Conservation (phyloP, 139 green algal genomes). For the Micromonas commoda region DNA sequence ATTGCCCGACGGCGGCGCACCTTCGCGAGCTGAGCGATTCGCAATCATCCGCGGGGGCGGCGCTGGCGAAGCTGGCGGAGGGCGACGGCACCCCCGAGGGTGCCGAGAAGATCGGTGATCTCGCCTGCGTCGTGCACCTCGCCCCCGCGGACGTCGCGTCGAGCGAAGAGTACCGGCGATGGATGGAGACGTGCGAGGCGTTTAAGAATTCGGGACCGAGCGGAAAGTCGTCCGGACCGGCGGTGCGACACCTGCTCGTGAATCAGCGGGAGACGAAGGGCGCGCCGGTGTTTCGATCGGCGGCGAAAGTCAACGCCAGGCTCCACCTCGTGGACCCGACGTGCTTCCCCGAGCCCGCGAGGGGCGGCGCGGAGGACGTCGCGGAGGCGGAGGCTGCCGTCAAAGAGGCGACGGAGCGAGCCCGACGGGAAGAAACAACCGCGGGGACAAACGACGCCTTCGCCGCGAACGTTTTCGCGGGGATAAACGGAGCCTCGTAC, state of each 20-base stretch:
- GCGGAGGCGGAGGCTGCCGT: too few relatives aligned
- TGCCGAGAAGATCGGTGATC: not conserved
- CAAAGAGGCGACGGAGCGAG: constrained; percentile 3
- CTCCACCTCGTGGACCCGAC: constrained; percentile 58
- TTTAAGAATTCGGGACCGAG: not conserved
- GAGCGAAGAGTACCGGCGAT: constrained; percentile 36
- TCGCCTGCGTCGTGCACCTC: constrained; percentile 54
- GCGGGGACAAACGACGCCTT: too few relatives aligned
- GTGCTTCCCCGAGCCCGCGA: constrained; percentile 52
- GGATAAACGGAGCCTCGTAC: constrained; percentile 42
- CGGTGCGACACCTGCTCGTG: constrained; percentile 9
- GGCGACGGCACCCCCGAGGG: too few relatives aligned
- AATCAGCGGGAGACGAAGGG: not conserved
- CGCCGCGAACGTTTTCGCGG: not conserved
- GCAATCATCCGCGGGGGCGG: too few relatives aligned
- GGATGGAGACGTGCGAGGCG: not conserved
- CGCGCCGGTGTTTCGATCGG: constrained; percentile 32
- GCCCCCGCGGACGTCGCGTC: constrained; percentile 41
- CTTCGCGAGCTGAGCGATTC: not conserved
- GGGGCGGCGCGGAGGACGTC: too few relatives aligned
- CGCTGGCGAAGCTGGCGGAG: too few relatives aligned
- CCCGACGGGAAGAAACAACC: not conserved
- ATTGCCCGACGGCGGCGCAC: not conserved
- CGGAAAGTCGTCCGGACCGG: too few relatives aligned
- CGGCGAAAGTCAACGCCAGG: constrained; percentile 50